Evolutionary conservation across 2,329 filamentous ascomycete species (phyloP).

Genomic region (Calonectria multiphialidica): DNA sequence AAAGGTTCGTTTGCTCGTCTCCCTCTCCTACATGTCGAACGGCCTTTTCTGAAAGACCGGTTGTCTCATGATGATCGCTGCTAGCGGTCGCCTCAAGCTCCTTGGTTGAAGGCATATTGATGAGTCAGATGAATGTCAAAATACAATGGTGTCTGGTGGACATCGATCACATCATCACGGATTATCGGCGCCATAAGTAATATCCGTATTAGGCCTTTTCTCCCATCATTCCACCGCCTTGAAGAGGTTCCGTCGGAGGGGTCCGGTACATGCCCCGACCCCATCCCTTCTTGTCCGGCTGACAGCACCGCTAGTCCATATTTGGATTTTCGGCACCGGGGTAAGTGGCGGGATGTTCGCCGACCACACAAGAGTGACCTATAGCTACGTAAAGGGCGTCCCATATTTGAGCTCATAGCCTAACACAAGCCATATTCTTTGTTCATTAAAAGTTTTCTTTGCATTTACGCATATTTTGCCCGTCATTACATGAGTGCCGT

Average conservation of each 20-base stretch:
- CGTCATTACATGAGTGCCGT: no score
- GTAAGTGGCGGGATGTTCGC: not conserved
- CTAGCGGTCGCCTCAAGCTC: slow-evolving; percentile 14
- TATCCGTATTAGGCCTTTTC: not conserved
- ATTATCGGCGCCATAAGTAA: not conserved
- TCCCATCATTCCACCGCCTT: not conserved
- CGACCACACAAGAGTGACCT: not conserved
- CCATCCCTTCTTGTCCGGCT: not conserved
- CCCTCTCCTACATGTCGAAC: slow-evolving; percentile 5
- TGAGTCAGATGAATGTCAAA: not conserved
- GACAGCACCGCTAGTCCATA: not conserved
- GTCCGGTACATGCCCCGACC: slow-evolving; percentile 1
- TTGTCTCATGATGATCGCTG: slow-evolving; percentile 12
- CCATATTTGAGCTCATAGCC: not conserved
- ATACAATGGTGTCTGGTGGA: not conserved
- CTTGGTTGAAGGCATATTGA: slow-evolving; percentile 18
- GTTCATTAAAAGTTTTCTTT: not conserved
- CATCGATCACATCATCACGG: not conserved
- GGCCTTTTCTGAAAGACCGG: not conserved
- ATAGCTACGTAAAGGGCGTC: not conserved
- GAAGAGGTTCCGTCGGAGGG: not conserved
- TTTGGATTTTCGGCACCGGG: not conserved
- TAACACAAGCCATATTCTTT: not conserved
- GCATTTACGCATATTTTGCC: no score
- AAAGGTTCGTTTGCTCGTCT: slow-evolving; percentile 12